Base-by-base conservation (phyloP, 2,329 filamentous ascomycete genomes). In the Botrytis sinoallii region DNA sequence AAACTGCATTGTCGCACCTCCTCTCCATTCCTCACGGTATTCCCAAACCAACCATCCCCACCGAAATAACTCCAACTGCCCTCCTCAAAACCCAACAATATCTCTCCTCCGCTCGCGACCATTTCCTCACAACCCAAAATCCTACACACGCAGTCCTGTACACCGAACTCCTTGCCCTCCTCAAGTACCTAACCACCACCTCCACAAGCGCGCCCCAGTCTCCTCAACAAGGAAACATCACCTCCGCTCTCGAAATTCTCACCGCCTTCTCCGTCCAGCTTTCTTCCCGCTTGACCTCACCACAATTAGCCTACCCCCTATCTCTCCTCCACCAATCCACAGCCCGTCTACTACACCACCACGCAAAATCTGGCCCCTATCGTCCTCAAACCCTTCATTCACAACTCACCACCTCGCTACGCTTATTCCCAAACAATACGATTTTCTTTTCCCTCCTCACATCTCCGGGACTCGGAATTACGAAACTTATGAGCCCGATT, bases 321-420 rank as follows among this genome's bases (percentile, higher is more conserved):
- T 92, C 97, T 81, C 83, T 87, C 0, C 83, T 94, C 0, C 87
- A 95, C 25, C 93, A 97, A 83, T 86, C 86, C 73, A 88, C 90
- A 44, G 87, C 91, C 9, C 86, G 85, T 14, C 83, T 98, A 0
- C 82, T 97, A 1, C 88, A 97, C 81, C 85, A 90, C 57, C 86
- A 85, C 3, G 85, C 86, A 75, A 88, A 86, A 83, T 71, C 67
- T 70, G 89, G 88, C 5, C 87, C 91, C 4, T 94, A 92, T 82
- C 90, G 91, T 70, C 91, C 93, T 7, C 84, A 86, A 0, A 86
- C 90, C 29, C 81, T 97, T 48, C 90, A 92, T 61, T 82, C 86
- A 12, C 84, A 90, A 20, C 83, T 97, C 0, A 82, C 84, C 7
- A 83, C 85, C 3, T 92, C 91, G 75, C 84, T 96, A 35, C 78